Percentiles rank a stretch among this genome's conserved stretches.
Conservation (phyloP, 2,329 filamentous ascomycete genomes). For the Paracoccidioides brasiliensis region DNA sequence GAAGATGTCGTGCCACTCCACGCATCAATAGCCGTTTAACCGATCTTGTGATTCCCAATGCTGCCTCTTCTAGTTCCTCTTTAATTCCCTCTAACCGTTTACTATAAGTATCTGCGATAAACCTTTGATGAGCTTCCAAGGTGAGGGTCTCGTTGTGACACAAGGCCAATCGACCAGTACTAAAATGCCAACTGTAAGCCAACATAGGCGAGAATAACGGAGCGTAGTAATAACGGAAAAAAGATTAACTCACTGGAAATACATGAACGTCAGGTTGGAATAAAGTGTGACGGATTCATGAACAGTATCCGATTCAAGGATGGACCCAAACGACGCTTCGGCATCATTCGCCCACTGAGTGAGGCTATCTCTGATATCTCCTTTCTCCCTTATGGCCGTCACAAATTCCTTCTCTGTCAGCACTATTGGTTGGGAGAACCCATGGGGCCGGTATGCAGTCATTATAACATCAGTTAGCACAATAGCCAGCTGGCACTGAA, state of each 20-base stretch:
- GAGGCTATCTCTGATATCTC: constrained; percentile 26
- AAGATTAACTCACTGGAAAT: constrained; percentile 34
- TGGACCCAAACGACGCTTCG: constrained; percentile 7
- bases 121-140: constrained; percentile 25
- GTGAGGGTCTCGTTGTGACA: constrained; percentile 38
- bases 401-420: constrained; percentile 8
- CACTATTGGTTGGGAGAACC: constrained; percentile 6
- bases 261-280: constrained; percentile 40
- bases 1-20: constrained; percentile 35
- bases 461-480: constrained; percentile 37
- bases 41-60: constrained; percentile 33
- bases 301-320: constrained; percentile 9
- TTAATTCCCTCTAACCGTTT: constrained; percentile 20
- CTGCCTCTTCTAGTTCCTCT: constrained; percentile 34
- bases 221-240: neutral
- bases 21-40: constrained; percentile 37
- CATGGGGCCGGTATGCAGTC: constrained; percentile 30
- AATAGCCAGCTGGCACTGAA: constrained; percentile 35
- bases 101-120: constrained; percentile 28
- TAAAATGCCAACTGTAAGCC: constrained; percentile 10
- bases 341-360: constrained; percentile 31
- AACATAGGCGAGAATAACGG: neutral
- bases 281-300: constrained; percentile 35
- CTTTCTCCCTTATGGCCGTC: constrained; percentile 13
- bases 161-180: constrained; percentile 33